Percentiles rank a stretch among this genome's conserved stretches.
phyloP scores from a whole-genome alignment of 495 filamentous ascomycete species.

The Hypoxylon lienhwacheense region DNA sequence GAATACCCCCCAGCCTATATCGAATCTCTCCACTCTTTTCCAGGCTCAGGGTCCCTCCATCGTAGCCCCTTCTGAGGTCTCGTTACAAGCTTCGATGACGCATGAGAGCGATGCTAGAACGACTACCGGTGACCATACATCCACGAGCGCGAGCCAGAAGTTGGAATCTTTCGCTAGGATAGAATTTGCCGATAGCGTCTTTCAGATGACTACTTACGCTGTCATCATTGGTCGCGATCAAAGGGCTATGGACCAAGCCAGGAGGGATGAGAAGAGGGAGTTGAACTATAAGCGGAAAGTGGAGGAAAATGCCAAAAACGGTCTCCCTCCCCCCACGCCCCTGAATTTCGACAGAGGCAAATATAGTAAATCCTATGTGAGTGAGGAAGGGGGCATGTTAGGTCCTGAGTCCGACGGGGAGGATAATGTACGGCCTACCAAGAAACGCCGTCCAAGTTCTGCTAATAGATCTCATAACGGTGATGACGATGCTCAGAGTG shows the following conservation, averaged over 20 bases:
- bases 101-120: constrained; percentile 36
- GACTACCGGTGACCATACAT: constrained; percentile 24
- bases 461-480: constrained; percentile 31
- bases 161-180: constrained; percentile 55
- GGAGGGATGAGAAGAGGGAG: constrained; percentile 45
- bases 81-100: constrained; percentile 36
- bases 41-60: constrained; percentile 29
- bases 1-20: constrained; percentile 28
- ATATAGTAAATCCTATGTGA: constrained; percentile 57
- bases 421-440: constrained; percentile 43
- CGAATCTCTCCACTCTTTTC: constrained; percentile 27
- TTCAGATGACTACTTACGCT: constrained; percentile 56
- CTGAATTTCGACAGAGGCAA: constrained; percentile 45
- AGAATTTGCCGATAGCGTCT: constrained; percentile 55
- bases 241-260: constrained; percentile 48
- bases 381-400: constrained; percentile 56
- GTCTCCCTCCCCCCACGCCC: constrained; percentile 46
- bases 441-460: constrained; percentile 42
- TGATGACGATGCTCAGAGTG: constrained; percentile 36
- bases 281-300: constrained; percentile 42
- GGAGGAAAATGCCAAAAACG: constrained; percentile 43
- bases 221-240: constrained; percentile 56
- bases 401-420: constrained; percentile 54
- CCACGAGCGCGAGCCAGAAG: constrained; percentile 36
- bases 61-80: constrained; percentile 40